These are phyloP conservation scores for Penicillium sclerotiorum DNA, from an alignment of 2,329 filamentous ascomycete genomes.

Conservation along the genomic window DNA sequence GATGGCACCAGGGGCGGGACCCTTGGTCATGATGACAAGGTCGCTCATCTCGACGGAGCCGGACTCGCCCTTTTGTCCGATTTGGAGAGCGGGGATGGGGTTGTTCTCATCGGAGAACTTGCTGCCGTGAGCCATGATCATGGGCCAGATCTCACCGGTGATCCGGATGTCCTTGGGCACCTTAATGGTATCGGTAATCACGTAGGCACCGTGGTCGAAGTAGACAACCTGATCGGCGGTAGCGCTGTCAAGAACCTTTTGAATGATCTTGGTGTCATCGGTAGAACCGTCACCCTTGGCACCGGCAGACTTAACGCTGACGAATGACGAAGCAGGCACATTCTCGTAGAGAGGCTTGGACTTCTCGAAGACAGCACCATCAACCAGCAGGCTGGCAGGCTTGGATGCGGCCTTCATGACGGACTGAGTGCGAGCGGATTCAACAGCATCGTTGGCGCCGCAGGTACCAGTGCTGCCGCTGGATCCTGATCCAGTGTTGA, in stretches of 20 bases:
- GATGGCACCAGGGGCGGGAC: conserved; percentile 82
- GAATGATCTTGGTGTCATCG: conserved; percentile 85
- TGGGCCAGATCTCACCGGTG: conserved; percentile 86
- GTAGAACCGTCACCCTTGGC: conserved; percentile 85
- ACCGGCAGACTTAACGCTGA: conserved; percentile 80
- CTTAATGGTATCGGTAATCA: conserved; percentile 62
- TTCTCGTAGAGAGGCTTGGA: conserved; percentile 86
- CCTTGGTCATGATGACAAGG: conserved; percentile 80
- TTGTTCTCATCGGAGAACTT: conserved; percentile 74
- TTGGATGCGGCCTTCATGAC: conserved; percentile 60
- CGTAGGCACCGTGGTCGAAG: conserved; percentile 66
- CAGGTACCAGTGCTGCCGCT: conserved; percentile 18
- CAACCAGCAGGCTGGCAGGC: conserved; percentile 65
- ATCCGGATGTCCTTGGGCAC: conserved; percentile 78
- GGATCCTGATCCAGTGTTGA: conserved; percentile 9
- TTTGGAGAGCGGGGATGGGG: conserved; percentile 81
- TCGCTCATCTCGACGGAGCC: conserved; percentile 87
- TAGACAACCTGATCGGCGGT: conserved; percentile 63
- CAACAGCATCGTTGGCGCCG: conserved; percentile 34
- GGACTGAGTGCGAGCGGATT: conserved; percentile 59
- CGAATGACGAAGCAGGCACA: conserved; percentile 67
- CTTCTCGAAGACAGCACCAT: conserved; percentile 75
- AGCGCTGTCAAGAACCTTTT: conserved; percentile 72
- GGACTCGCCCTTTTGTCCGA: conserved; percentile 74
- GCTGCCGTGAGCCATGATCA: conserved; percentile 79